Percentiles rank a stretch among this genome's conserved stretches.
Evolutionary conservation across 805 yeast genomes (phyloP).

Genomic region (Yarrowia hollandica): DNA sequence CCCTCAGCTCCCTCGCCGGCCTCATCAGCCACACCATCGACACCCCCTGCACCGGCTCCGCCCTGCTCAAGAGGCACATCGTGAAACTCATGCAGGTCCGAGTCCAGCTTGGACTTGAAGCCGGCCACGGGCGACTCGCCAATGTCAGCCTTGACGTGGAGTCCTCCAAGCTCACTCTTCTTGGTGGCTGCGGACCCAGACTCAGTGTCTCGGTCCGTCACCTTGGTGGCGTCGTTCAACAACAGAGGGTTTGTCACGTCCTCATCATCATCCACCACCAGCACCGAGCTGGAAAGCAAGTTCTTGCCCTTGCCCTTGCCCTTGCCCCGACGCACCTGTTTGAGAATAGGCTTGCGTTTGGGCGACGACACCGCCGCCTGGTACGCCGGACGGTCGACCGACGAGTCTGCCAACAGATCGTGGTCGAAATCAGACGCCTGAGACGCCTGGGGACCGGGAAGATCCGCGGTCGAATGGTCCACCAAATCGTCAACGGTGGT

Average conservation of each 20-base stretch:
- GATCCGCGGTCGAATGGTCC: not conserved
- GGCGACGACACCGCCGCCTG: constrained; percentile 26
- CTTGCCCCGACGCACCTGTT: constrained; percentile 21
- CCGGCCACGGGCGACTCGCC: constrained; percentile 24
- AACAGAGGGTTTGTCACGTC: constrained; percentile 1
- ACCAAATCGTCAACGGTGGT: constrained; percentile 22
- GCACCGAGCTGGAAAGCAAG: constrained; percentile 3
- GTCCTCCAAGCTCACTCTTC: not conserved
- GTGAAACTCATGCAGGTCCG: constrained; percentile 22
- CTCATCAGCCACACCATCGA: not conserved
- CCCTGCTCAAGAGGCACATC: constrained; percentile 24
- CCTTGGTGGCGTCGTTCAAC: constrained; percentile 27
- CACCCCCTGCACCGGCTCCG: not conserved
- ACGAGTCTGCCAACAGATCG: not conserved
- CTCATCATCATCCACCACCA: constrained; percentile 5
- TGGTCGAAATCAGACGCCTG: constrained; percentile 2
- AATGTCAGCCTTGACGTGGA: constrained; percentile 22
- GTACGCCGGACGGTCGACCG: constrained; percentile 11
- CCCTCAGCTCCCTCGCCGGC: not conserved
- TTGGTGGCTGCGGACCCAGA: not conserved
- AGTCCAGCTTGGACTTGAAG: constrained; percentile 18
- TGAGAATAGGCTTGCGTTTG: constrained; percentile 16
- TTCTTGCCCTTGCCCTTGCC: constrained; percentile 22
- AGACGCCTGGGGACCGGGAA: not conserved
- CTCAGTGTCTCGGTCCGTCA: not conserved